Percentiles rank a stretch among this genome's conserved stretches.
These are phyloP conservation scores for Ulmus americana DNA, from an alignment of 331 rosid genomes.

Conservation along the genomic window DNA sequence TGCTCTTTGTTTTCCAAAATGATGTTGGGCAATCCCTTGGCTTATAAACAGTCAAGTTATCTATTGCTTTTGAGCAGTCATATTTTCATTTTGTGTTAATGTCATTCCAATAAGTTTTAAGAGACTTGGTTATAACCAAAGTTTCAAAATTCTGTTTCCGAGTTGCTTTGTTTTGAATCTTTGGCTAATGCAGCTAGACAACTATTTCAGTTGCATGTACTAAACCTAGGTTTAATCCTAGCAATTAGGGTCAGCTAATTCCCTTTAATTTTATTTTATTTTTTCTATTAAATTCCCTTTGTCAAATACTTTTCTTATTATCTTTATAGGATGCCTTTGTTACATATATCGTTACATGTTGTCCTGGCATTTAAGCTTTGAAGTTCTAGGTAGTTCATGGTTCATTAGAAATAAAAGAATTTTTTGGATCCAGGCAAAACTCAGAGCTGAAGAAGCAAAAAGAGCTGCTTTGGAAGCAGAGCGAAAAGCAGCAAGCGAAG, in stretches of 20 bases:
- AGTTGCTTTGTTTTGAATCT: background rate
- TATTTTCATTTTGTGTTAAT: background rate
- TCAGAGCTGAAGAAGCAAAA: conserved; percentile 68
- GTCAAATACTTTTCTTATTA: no score
- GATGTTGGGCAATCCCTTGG: background rate
- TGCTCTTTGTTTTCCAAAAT: background rate
- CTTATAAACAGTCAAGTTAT: background rate
- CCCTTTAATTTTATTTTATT: no score
- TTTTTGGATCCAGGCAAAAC: conserved; percentile 52
- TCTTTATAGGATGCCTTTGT: no score
- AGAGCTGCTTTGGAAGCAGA: conserved; percentile 72
- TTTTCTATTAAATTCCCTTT: no score
- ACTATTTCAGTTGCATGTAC: background rate
- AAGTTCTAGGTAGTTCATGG: no score
- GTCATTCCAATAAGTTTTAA: background rate
- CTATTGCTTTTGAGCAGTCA: background rate
- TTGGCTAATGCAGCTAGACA: background rate
- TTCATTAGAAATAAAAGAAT: background rate
- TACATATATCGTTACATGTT: no score
- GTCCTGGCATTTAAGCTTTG: no score
- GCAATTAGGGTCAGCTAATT: no score
- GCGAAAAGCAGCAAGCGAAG: conserved; percentile 52
- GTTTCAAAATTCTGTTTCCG: background rate
- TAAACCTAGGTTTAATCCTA: background rate
- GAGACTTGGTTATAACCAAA: background rate